Evolutionary conservation across 2,329 filamentous ascomycete species (phyloP).

Genomic region (Aspergillus intermedius): DNA sequence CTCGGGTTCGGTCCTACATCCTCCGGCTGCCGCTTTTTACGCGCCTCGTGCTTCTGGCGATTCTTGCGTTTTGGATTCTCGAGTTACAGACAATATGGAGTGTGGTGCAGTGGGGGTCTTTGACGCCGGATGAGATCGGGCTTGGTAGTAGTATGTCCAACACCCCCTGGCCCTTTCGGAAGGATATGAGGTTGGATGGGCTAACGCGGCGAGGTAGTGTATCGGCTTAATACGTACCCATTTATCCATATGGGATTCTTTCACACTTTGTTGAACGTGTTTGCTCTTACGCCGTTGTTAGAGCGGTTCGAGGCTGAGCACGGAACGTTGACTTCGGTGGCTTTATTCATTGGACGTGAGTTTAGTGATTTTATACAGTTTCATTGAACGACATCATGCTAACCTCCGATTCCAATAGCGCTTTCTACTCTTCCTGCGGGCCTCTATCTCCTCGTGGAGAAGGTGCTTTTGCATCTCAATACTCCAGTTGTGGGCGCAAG

Average conservation of each 20-base stretch:
- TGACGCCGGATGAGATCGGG: conserved; percentile 70
- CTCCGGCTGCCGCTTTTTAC: conserved; percentile 85
- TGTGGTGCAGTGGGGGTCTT: conserved; percentile 66
- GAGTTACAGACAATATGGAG: conserved; percentile 65
- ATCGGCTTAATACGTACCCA: conserved; percentile 87
- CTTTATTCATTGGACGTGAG: conserved; percentile 87
- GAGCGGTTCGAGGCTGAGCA: conserved; percentile 91
- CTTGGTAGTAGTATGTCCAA: conserved; percentile 60
- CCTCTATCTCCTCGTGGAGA: conserved; percentile 74
- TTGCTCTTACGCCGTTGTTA: conserved; percentile 78
- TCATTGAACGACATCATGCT: conserved; percentile 11
- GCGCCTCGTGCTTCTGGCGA: conserved; percentile 59
- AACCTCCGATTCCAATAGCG: conserved; percentile 41
- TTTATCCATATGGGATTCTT: conserved; percentile 76
- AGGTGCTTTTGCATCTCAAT: conserved; percentile 63
- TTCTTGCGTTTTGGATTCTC: conserved; percentile 63
- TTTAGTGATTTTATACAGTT: conserved; percentile 15
- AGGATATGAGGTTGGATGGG: not conserved
- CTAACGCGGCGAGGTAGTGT: conserved; percentile 53
- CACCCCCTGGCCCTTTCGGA: not conserved
- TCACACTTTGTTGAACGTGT: conserved; percentile 70
- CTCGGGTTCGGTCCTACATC: conserved; percentile 72
- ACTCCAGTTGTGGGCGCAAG: conserved; percentile 74
- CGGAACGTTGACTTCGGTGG: conserved; percentile 80
- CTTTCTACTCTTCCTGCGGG: conserved; percentile 75